Percentiles rank a stretch among this genome's conserved stretches.
phyloP scores from a whole-genome alignment of 495 filamentous ascomycete genomes.

The Aspergillus mulundensis region DNA sequence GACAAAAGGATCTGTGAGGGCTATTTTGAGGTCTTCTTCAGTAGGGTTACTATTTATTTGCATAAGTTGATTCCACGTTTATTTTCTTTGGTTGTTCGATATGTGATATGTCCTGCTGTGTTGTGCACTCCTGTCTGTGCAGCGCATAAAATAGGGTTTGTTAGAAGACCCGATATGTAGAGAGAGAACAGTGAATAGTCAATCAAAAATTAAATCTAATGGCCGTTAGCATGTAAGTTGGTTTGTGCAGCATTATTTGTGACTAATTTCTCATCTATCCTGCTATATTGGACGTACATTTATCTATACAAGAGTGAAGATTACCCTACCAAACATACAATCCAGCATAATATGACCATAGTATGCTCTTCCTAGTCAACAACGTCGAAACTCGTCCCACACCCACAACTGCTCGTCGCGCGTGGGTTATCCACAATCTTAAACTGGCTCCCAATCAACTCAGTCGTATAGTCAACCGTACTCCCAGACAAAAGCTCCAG shows the following conservation, averaged over 20 bases:
- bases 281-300: not conserved
- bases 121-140: constrained; percentile 15
- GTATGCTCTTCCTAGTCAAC: constrained; percentile 41
- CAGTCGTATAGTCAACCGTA: constrained; percentile 92
- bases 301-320: constrained; percentile 12
- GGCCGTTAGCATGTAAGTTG: not conserved
- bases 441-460: constrained; percentile 97
- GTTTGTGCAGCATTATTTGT: not conserved
- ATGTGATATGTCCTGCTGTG: constrained; percentile 14
- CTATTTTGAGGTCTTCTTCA: constrained; percentile 18
- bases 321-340: not conserved
- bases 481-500: constrained; percentile 87
- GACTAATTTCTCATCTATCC: not conserved
- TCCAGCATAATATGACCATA: not conserved
- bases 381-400: constrained; percentile 97
- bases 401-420: constrained; percentile 92
- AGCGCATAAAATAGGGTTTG: constrained; percentile 9
- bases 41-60: not conserved
- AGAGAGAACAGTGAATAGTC: not conserved
- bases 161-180: constrained; percentile 12
- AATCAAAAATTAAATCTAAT: not conserved
- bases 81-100: constrained; percentile 14
- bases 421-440: constrained; percentile 90
- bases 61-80: constrained; percentile 2
- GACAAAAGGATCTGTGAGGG: constrained; percentile 19